Evolutionary conservation across 805 yeast species (phyloP).

Genomic region (Kuraishia molischiana): DNA sequence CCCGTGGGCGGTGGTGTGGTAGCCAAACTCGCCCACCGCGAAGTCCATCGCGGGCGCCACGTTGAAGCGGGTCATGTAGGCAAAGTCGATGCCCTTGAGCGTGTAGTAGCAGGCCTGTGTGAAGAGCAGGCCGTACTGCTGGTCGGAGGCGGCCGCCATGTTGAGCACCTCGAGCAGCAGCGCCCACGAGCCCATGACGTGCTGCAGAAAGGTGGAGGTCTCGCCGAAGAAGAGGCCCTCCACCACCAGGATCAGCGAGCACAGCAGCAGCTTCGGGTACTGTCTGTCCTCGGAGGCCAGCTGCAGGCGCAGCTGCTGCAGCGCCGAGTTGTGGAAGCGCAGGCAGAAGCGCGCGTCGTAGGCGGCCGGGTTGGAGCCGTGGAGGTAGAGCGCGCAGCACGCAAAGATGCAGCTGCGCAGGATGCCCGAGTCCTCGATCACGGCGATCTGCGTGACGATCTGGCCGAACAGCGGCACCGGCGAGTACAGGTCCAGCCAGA

Average conservation of each 20-base stretch:
- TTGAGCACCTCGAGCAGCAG: constrained; percentile 6
- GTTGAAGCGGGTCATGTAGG: neutral
- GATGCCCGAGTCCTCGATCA: constrained; percentile 5
- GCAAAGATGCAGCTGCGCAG: constrained; percentile 7
- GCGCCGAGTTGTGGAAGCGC: constrained; percentile 7
- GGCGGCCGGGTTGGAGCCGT: constrained; percentile 5
- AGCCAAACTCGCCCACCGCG: constrained; percentile 2
- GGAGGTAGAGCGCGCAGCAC: constrained; percentile 8
- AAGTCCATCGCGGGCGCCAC: neutral
- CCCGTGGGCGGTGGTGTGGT: constrained; percentile 1
- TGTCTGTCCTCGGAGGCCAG: constrained; percentile 4
- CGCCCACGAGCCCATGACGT: constrained; percentile 8
- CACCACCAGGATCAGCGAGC: constrained; percentile 6
- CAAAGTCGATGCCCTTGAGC: neutral
- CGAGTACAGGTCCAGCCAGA: constrained; percentile 6
- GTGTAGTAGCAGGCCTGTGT: constrained; percentile 1
- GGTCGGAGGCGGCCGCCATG: neutral
- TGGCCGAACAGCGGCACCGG: constrained; percentile 4
- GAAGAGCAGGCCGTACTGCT: constrained; percentile 1
- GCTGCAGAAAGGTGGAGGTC: constrained; percentile 2
- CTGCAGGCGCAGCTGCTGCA: constrained; percentile 8
- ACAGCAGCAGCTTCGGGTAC: constrained; percentile 4
- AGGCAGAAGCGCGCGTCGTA: constrained; percentile 6
- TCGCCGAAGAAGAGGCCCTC: constrained; percentile 7
- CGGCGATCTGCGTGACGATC: constrained; percentile 4